These are phyloP conservation scores for Leucaena leucocephala DNA, from an alignment of 306 rosid species.

Conservation along the genomic window DNA sequence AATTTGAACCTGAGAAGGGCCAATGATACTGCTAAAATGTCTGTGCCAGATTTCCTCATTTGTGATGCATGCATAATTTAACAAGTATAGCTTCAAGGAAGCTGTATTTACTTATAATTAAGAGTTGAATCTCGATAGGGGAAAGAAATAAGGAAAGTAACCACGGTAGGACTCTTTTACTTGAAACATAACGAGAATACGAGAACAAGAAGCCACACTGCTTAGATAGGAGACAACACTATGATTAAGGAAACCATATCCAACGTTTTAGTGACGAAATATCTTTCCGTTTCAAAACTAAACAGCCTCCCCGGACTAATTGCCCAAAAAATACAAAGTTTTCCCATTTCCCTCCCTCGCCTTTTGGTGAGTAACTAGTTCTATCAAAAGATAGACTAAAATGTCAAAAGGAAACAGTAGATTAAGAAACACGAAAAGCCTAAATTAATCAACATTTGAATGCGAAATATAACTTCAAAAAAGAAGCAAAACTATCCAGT, in stretches of 20 bases:
- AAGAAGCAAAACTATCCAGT: constrained; percentile 7
- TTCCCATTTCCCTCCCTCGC: constrained; percentile 1
- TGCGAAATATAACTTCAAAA: not conserved
- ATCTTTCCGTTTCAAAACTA: constrained; percentile 1
- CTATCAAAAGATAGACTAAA: not conserved
- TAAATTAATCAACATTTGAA: constrained; percentile 3
- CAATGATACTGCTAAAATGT: not conserved
- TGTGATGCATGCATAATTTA: constrained; percentile 1
- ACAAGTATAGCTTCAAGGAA: constrained; percentile 6
- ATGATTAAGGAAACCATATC: constrained; percentile 16
- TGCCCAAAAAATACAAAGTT: not conserved
- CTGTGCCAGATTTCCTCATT: not conserved
- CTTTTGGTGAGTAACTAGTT: not conserved
- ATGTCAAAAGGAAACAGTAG: constrained; percentile 12
- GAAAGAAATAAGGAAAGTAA: constrained; percentile 7
- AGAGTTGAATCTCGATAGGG: not conserved
- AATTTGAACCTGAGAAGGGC: not conserved
- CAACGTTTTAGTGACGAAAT: constrained; percentile 16
- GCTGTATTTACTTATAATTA: not conserved
- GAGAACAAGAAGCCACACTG: not conserved
- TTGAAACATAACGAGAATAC: not conserved
- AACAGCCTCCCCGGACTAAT: constrained; percentile 17
- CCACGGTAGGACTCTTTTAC: not conserved
- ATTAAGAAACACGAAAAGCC: constrained; percentile 10
- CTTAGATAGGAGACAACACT: not conserved